phyloP scores from a whole-genome alignment of 2,329 filamentous ascomycete species.

The Colletotrichum horii region DNA sequence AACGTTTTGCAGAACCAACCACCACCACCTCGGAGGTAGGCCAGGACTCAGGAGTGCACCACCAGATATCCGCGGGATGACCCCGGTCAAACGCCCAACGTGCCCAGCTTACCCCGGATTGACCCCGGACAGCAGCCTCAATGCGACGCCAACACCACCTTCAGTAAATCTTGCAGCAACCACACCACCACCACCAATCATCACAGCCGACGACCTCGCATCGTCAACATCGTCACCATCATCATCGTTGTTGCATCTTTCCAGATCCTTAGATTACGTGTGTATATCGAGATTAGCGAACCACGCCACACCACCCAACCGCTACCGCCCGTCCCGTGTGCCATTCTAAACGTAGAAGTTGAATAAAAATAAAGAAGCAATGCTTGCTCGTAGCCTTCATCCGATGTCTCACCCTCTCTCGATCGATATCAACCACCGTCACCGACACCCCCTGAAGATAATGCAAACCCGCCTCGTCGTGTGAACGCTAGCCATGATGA shows the following conservation, averaged over 20 bases:
- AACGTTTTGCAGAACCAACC: not conserved
- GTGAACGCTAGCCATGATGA: not conserved
- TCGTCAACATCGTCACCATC: not conserved
- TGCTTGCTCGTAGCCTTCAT: not conserved
- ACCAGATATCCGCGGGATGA: not conserved
- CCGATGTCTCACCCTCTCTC: not conserved
- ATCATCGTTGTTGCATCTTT: not conserved
- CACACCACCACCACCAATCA: not conserved
- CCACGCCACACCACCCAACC: not conserved
- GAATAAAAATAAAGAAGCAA: not conserved
- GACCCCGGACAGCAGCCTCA: not conserved
- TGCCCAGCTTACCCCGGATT: slow-evolving; percentile 3
- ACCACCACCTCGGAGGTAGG: not conserved
- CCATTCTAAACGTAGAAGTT: not conserved
- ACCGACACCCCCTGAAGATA: not conserved
- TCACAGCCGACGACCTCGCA: not conserved
- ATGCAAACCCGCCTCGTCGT: slow-evolving; percentile 23
- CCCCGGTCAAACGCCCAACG: not conserved
- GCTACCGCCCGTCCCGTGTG: not conserved
- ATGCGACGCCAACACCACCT: not conserved
- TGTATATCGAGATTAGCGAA: not conserved
- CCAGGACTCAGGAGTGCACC: not conserved
- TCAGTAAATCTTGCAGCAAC: not conserved
- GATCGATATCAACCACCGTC: not conserved
- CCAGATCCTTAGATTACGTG: not conserved